Percentiles rank a stretch among this genome's conserved stretches.
Evolutionary conservation across 2,329 filamentous ascomycete genomes (phyloP).

Genomic region (Fusarium falciforme): DNA sequence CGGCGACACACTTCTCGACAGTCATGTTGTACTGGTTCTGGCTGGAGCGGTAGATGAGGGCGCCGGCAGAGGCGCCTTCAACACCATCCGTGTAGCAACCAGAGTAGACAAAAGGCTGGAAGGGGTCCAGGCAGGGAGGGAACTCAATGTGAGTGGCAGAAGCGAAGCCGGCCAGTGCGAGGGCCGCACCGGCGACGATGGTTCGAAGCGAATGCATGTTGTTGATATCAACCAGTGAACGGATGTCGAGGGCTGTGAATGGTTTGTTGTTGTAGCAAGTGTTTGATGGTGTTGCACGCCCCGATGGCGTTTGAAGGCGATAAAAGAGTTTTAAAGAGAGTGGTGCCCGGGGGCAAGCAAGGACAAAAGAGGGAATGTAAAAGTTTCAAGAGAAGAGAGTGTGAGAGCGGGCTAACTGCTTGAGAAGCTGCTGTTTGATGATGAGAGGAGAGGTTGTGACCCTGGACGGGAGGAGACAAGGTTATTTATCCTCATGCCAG

Average conservation of each 20-base stretch:
- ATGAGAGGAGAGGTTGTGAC: constrained; percentile 3
- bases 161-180: constrained; percentile 51
- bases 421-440: constrained; percentile 40
- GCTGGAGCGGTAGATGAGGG: constrained; percentile 57
- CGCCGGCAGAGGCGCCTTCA: constrained; percentile 46
- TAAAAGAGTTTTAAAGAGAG: constrained; percentile 35
- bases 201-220: constrained; percentile 38
- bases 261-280: constrained; percentile 11
- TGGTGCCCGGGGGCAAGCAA: constrained; percentile 26
- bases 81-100: constrained; percentile 59
- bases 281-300: constrained; percentile 3
- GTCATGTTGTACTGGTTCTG: constrained; percentile 56
- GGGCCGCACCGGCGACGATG: constrained; percentile 52
- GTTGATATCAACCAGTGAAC: constrained; percentile 24
- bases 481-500: constrained; percentile 38
- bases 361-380: constrained; percentile 17
- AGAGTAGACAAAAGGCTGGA: constrained; percentile 60
- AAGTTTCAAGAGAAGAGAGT: constrained; percentile 26
- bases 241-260: constrained; percentile 25
- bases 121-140: constrained; percentile 57
- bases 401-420: constrained; percentile 35
- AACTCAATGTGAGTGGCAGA: constrained; percentile 57
- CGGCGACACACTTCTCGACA: constrained; percentile 58
- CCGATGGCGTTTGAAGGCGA: constrained; percentile 25
- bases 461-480: constrained; percentile 10